These are phyloP conservation scores for Nemania sp. DNA, from an alignment of 2,329 filamentous ascomycete genomes.

Conservation along the genomic window DNA sequence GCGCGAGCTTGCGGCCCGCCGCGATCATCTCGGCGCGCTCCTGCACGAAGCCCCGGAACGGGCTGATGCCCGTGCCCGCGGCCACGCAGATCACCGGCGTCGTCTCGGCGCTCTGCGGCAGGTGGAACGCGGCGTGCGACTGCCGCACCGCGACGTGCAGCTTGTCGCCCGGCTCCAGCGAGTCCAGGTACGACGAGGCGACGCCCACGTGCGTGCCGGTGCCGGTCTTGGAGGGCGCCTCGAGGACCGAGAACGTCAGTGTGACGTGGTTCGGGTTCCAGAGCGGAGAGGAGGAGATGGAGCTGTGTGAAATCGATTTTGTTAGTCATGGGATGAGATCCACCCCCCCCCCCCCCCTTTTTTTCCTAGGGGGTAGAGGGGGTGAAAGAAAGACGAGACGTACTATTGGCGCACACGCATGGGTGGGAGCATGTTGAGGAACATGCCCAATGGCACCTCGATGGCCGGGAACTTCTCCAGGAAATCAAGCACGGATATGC, in stretches of 20 bases:
- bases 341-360: too few relatives aligned
- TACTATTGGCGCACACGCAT: slow-evolving; percentile 79
- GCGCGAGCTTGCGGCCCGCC: slow-evolving; percentile 58
- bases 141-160: slow-evolving; percentile 46
- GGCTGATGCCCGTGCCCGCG: slow-evolving; percentile 57
- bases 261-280: slow-evolving; percentile 60
- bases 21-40: slow-evolving; percentile 59
- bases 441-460: slow-evolving; percentile 66
- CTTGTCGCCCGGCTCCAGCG: slow-evolving; percentile 49
- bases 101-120: slow-evolving; percentile 50
- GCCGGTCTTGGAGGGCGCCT: slow-evolving; percentile 56
- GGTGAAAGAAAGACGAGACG: slow-evolving; percentile 41
- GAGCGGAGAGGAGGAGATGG: slow-evolving; percentile 75
- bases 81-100: slow-evolving; percentile 57
- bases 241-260: slow-evolving; percentile 70
- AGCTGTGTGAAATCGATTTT: slow-evolving; percentile 46
- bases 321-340: background rate
- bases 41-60: slow-evolving; percentile 43
- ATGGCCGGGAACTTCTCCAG: slow-evolving; percentile 66
- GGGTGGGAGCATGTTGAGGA: slow-evolving; percentile 73
- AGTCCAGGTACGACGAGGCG: slow-evolving; percentile 63
- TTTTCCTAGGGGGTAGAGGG: slow-evolving; percentile 40
- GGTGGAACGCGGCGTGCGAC: slow-evolving; percentile 50
- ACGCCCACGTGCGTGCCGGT: slow-evolving; percentile 61
- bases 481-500: slow-evolving; percentile 69